Base-by-base conservation (phyloP, 2,329 filamentous ascomycete species). In the Aspergillus awamori region DNA sequence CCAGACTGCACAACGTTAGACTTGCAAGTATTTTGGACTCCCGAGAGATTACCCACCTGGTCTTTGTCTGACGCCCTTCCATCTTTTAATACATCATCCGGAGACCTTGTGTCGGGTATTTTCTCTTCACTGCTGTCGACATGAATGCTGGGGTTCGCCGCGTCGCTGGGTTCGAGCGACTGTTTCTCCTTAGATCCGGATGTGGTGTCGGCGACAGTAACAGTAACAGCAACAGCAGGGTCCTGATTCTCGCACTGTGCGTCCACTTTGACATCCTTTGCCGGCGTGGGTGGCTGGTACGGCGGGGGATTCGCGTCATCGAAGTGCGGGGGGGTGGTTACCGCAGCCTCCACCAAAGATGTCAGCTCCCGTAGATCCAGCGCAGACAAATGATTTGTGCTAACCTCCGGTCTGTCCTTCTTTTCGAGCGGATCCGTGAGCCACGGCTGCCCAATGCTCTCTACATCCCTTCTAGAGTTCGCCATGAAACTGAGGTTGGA, bases 371-470 rank as follows among this genome's bases (percentile, higher is more conserved):
- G 68, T 28, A 77, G 64, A 57, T 75, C 70, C 24, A 76, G 52
- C 26, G 74, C 70, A 6, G 69, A 67, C 48, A 75, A 48, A 8
- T 60, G 62, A 48, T 65, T 68, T 6, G 65, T 65, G 54, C 62
- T 66, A 10, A 60, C 52, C 2, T 67, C 64, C 8, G 60, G 55
- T 5, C 52, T 61, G 45, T 56, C 65, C 22, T 58, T 63, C 17
- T 53, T 61, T 45, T 70, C 65, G 39, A 64, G 64, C n/a, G 68
- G 69, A 54, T 70, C 70, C 33, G 68, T 69, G 45, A 77, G 61
- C 75, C 75, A 77, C 53, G 75, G 74, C 54, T 71, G 75, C 24
- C 75, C 76, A 55, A 77, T 77, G 24, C 64, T 70, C 59, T 77
- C 74, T 20, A 77, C 72, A 53, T 77, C 75, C 38, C 70, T 67